Evolutionary conservation across 768 basidiomycete genomes (phyloP), one percentile per base, ranked within the genome.

Genomic region (Mycena epipterygia): DNA sequence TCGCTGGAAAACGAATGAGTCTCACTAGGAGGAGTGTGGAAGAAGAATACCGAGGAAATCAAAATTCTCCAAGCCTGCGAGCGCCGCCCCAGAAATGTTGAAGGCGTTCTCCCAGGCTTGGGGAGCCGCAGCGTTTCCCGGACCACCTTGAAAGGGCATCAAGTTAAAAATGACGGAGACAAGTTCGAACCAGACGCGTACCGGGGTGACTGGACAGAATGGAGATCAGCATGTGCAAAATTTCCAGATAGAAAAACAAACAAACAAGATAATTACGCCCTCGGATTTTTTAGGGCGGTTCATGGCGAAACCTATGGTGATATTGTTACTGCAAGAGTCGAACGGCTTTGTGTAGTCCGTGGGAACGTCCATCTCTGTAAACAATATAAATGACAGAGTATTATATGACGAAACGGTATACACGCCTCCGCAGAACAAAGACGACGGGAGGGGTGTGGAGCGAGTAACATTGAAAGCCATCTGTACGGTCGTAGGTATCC

Each of bases 241-340:
- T 44, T 3, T n/a, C 11, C 29, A 5, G 8, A 42, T 19, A 52
- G 32, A 17, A 23, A n/a, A 46, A n/a, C 9, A 35, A 60, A 66
- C 72, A 21, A 3, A 73, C 72, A 49, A 67, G 42, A 57, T 6
- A 35, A 70, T 23, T 0, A 73, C 46, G 2, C 72, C 72, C 5
- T 30, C 13, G 6, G 72, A 16, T 0, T 8, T 25, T 3, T 67
- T 65, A n/a, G 72, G 72, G 3, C 72, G 58, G n/a, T 70, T 55
- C 72, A 73, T 73, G 13, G 72, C 63, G 25, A 73, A 66, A 2
- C 72, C 68, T 23, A 73, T 39, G 13, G 72, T 70, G 37, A 73
- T 70, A 17, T 64, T 66, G 25, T 70, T 70, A 27, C 8, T 39
- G 14, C 6, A 30, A 2, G 57, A 19, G 23, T 53, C 52, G 48